Evolutionary conservation across 768 basidiomycete genomes (phyloP).

Genomic region (Auriculariales sp.): DNA sequence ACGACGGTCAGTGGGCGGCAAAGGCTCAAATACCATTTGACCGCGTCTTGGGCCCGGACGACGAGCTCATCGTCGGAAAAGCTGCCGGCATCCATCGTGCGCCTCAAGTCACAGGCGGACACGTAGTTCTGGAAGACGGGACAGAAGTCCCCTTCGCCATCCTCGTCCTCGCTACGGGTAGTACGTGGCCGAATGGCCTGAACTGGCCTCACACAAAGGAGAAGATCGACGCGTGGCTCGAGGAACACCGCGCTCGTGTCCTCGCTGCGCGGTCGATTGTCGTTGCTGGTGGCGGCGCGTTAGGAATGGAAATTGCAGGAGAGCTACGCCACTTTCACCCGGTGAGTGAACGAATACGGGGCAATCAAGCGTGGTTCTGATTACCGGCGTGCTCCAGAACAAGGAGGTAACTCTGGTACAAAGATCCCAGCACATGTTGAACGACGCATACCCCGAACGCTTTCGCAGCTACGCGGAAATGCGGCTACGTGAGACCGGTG

Average conservation of each 20-base stretch:
- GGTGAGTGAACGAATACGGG: neutral
- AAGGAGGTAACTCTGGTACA: constrained; percentile 9
- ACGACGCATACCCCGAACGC: constrained; percentile 30
- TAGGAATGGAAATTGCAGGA: constrained; percentile 8
- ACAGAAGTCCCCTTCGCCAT: constrained; percentile 8
- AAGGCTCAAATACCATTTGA: constrained; percentile 3
- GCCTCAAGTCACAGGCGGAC: constrained; percentile 1
- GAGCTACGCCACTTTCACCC: constrained; percentile 6
- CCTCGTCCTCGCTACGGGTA: constrained; percentile 12
- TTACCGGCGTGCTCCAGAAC: neutral
- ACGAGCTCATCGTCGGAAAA: constrained; percentile 4
- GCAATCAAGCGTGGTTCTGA: neutral
- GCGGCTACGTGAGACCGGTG: constrained; percentile 26
- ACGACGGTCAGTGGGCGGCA: constrained; percentile 4
- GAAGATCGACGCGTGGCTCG: constrained; percentile 2
- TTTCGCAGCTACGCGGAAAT: constrained; percentile 34
- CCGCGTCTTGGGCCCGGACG: constrained; percentile 5
- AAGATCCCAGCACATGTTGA: neutral
- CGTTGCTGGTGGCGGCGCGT: constrained; percentile 10
- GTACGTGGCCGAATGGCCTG: constrained; percentile 7
- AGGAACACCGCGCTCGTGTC: constrained; percentile 7
- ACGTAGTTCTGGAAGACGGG: constrained; percentile 9
- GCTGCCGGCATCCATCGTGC: neutral
- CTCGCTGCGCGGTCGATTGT: constrained; percentile 6
- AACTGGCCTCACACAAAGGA: constrained; percentile 3